Evolutionary conservation across 305 asterid species (phyloP).

Genomic region (Plantago coronopus): DNA sequence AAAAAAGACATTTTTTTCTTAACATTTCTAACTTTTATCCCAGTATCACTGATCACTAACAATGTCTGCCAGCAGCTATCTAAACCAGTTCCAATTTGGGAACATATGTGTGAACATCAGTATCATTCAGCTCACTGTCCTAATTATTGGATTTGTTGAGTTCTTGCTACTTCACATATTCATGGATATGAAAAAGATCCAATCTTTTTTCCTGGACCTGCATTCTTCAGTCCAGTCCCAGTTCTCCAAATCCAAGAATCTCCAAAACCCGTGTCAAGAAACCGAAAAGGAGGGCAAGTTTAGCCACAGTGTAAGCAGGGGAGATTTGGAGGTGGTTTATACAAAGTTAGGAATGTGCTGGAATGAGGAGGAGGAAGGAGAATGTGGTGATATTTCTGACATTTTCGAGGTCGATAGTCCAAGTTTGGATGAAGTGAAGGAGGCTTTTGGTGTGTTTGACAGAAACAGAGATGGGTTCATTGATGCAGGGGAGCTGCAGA

Average conservation of each 20-base stretch:
- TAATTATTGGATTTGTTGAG: conserved; percentile 1
- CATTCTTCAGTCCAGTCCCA: conserved; percentile 18
- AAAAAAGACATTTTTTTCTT: background rate
- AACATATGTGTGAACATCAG: background rate
- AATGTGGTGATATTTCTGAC: conserved; percentile 21
- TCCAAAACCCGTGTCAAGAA: background rate
- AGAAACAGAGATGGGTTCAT: conserved; percentile 56
- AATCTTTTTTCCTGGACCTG: conserved; percentile 22
- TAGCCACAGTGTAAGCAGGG: conserved; percentile 12
- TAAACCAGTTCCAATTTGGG: background rate
- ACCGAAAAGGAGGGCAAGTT: background rate
- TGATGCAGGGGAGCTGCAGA: conserved; percentile 49
- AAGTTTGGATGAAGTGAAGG: conserved; percentile 44
- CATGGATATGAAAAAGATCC: conserved; percentile 22
- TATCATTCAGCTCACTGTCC: background rate
- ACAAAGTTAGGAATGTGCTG: conserved; percentile 17
- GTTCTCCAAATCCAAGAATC: conserved; percentile 1
- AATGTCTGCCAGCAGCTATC: background rate
- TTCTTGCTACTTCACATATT: conserved; percentile 1
- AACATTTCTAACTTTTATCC: conserved; percentile 8
- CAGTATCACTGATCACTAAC: background rate
- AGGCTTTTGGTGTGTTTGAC: conserved; percentile 53
- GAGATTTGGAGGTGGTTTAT: conserved; percentile 23
- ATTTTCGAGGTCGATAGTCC: conserved; percentile 41
- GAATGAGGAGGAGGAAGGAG: conserved; percentile 7